Base-by-base conservation (phyloP, 192 early-diverging fungal species). In the Funneliformis geosporum region DNA sequence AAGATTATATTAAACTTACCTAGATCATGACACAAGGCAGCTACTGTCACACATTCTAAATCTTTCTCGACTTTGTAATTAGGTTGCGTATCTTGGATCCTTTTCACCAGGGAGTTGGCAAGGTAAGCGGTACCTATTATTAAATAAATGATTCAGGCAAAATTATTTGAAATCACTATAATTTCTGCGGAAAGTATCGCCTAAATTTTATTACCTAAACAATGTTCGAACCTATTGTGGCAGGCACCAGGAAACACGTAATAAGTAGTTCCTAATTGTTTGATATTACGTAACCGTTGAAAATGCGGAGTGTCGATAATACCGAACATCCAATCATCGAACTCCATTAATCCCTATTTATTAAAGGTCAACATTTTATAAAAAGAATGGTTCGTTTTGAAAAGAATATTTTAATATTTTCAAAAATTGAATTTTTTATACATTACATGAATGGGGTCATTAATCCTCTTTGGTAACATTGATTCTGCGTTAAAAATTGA, bases 211-310 rank as follows among this genome's bases (percentile, higher is more conserved):
- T 42, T 80, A 85, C 86, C 86, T 46, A 97, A 88, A 65, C 90
- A 93, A 85, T 98, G 97, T 84, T 99, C 98, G 76, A 99, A 99
- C 2, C 98, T 89, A 82, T 96, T 97, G 84, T 99, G 96, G n/a
- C 92, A 91, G 2, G 90, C 97, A 55, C 97, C 96, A 4, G 96
- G 95, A 83, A 95, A 97, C 4, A 98, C 96, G 82, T 88, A 94
- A 83, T 97, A 97, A 1, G 93, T 88, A 18, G 92, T 88, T 38
- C 97, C 97, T 43, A 94, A 83, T 71, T 89, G 97, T 82, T 96
- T 98, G 23, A 98, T 83, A 78, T 96, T 90, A n/a, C 97, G 92
- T 70, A 98, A 89, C 38, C 97, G 87, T 83, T 99, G 97, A 80
- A 99, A 99, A 87, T 99, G 95, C 9, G 93, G 90, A 12, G 97